Conservation (phyloP, 768 basidiomycete genomes). For the Pisolithus sp. region DNA sequence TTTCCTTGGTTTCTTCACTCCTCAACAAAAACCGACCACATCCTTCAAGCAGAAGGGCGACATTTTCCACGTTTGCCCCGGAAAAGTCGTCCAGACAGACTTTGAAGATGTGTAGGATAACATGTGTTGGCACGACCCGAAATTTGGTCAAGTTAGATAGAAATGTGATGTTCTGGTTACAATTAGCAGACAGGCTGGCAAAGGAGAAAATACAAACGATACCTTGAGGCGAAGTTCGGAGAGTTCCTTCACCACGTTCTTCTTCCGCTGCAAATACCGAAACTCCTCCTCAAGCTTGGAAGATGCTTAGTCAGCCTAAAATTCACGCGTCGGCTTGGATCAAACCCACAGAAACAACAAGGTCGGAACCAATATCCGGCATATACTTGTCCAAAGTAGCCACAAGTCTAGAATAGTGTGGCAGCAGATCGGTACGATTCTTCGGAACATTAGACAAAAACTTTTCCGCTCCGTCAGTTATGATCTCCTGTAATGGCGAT, state of each 20-base stretch:
- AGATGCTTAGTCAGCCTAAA: slow-evolving; percentile 3
- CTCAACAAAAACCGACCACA: slow-evolving; percentile 90
- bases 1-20: slow-evolving; percentile 79
- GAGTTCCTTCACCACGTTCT: slow-evolving; percentile 86
- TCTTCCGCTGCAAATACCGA: slow-evolving; percentile 89
- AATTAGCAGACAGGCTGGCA: slow-evolving; percentile 1
- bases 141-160: slow-evolving; percentile 95
- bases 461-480: slow-evolving; percentile 32
- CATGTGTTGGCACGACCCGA: slow-evolving; percentile 79
- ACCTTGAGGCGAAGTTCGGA: slow-evolving; percentile 83
- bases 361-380: slow-evolving; percentile 84
- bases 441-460: slow-evolving; percentile 81
- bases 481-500: background rate
- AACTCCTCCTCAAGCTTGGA: slow-evolving; percentile 92
- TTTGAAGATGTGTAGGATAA: slow-evolving; percentile 95
- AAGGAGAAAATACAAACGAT: slow-evolving; percentile 3
- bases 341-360: slow-evolving; percentile 68
- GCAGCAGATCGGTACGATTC: slow-evolving; percentile 82
- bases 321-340: background rate
- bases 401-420: slow-evolving; percentile 87
- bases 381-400: slow-evolving; percentile 88
- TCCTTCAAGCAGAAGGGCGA: slow-evolving; percentile 85
- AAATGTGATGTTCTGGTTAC: slow-evolving; percentile 73
- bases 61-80: slow-evolving; percentile 87
- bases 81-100: slow-evolving; percentile 95